A percentile compares a stretch with the other conserved stretches of the same genome.
Conservation (phyloP, 345 rosid species). For the Euphorbia pulcherrima region DNA sequence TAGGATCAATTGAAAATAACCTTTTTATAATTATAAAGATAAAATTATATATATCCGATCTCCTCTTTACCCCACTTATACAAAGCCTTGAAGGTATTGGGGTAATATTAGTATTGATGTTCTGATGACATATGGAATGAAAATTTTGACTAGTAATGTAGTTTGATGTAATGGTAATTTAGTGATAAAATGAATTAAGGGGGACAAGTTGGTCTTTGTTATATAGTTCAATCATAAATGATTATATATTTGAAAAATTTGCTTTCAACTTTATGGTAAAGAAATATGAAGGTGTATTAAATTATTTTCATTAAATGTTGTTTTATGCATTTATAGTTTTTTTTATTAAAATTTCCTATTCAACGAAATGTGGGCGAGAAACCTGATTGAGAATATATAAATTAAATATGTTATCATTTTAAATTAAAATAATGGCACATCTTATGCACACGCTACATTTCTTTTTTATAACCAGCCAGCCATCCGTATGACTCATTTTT, state of each 20-base stretch:
- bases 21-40: no score
- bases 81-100: no score
- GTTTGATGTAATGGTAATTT: background rate
- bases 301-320: background rate
- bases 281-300: background rate
- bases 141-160: background rate
- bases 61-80: no score
- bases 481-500: background rate
- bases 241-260: background rate
- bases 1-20: no score
- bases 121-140: no score
- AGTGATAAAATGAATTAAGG: background rate
- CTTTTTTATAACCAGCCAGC: background rate
- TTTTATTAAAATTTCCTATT: background rate
- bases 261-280: background rate
- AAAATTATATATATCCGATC: no score
- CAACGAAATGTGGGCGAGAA: conserved; percentile 7
- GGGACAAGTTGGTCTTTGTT: background rate
- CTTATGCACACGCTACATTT: conserved; percentile 3
- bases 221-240: background rate
- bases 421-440: background rate
- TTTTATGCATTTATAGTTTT: background rate
- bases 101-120: no score
- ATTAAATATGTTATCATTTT: background rate
- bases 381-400: background rate